phyloP scores from a whole-genome alignment of 2,329 filamentous ascomycete genomes.

The Cladosporium sp. region DNA sequence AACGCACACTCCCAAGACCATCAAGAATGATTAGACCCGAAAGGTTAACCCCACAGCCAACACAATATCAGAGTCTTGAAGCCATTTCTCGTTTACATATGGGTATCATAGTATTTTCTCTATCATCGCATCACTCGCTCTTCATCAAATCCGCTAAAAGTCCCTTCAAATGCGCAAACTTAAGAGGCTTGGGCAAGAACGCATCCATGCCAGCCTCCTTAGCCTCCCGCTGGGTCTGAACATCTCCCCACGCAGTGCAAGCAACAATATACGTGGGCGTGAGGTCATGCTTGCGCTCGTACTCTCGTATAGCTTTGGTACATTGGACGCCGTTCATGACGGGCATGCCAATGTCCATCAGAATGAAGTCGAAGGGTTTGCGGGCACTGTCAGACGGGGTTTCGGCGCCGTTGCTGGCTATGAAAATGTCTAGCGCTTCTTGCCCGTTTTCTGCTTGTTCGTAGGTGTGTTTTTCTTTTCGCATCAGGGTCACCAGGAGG shows the following conservation, averaged over 20 bases:
- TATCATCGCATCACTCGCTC: no score
- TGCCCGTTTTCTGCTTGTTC: slow-evolving; percentile 17
- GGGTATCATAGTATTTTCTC: no score
- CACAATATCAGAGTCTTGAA: no score
- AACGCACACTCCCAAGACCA: no score
- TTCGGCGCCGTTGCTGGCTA: slow-evolving; percentile 15
- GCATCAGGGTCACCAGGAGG: slow-evolving; percentile 22
- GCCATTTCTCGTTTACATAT: no score
- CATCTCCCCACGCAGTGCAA: slow-evolving; percentile 30
- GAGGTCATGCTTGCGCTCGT: slow-evolving; percentile 22
- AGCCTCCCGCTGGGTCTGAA: slow-evolving; percentile 23
- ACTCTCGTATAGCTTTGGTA: slow-evolving; percentile 25
- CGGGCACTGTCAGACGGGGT: neutral
- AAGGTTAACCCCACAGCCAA: no score
- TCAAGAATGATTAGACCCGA: no score
- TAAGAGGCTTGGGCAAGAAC: slow-evolving; percentile 32
- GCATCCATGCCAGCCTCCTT: slow-evolving; percentile 28
- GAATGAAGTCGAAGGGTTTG: slow-evolving; percentile 8
- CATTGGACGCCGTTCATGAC: slow-evolving; percentile 32
- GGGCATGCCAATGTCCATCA: slow-evolving; percentile 42
- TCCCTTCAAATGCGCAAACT: slow-evolving; percentile 21
- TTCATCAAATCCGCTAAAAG: no score
- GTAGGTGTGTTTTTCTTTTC: slow-evolving; percentile 17
- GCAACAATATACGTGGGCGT: slow-evolving; percentile 25
- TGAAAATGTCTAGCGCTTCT: slow-evolving; percentile 19